phyloP scores from a whole-genome alignment of 2,329 filamentous ascomycete genomes.

The Fusarium praegraminearum region DNA sequence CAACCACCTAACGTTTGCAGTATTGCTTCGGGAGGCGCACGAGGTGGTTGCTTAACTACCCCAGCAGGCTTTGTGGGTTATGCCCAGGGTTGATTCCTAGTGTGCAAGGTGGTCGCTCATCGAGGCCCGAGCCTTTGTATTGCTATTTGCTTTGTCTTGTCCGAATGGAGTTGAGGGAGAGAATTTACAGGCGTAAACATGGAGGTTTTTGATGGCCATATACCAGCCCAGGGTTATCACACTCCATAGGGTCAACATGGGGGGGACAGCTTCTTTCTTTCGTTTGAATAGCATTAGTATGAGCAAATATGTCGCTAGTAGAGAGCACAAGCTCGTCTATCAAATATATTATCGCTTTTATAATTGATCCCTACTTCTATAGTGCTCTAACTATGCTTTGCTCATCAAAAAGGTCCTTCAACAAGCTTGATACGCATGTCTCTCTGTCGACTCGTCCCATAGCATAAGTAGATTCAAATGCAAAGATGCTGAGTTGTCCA shows the following conservation, averaged over 20 bases:
- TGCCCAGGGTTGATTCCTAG: constrained; percentile 18
- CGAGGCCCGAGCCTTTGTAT: constrained; percentile 1
- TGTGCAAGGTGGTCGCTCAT: neutral
- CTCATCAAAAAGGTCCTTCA: constrained; percentile 85
- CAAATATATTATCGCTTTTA: constrained; percentile 18
- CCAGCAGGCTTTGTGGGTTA: constrained; percentile 24
- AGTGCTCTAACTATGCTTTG: constrained; percentile 72
- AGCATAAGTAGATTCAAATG: constrained; percentile 92
- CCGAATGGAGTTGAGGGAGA: neutral
- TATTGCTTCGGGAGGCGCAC: constrained; percentile 1
- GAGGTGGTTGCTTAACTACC: constrained; percentile 3
- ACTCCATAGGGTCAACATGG: neutral
- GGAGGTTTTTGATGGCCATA: neutral
- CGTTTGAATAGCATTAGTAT: neutral
- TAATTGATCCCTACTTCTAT: constrained; percentile 48
- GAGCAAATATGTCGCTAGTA: constrained; percentile 19
- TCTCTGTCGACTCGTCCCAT: constrained; percentile 78
- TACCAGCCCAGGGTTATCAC: neutral
- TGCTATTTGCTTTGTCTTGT: neutral
- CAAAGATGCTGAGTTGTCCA: constrained; percentile 89
- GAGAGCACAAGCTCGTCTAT: constrained; percentile 27
- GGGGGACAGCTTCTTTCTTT: constrained; percentile 2
- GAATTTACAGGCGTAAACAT: neutral
- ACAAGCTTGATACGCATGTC: constrained; percentile 70
- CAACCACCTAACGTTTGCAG: constrained; percentile 10